A percentile compares a stretch with the other conserved stretches of the same genome.
phyloP scores from a whole-genome alignment of 768 basidiomycete genomes.

The Amanita pseudoporphyria region DNA sequence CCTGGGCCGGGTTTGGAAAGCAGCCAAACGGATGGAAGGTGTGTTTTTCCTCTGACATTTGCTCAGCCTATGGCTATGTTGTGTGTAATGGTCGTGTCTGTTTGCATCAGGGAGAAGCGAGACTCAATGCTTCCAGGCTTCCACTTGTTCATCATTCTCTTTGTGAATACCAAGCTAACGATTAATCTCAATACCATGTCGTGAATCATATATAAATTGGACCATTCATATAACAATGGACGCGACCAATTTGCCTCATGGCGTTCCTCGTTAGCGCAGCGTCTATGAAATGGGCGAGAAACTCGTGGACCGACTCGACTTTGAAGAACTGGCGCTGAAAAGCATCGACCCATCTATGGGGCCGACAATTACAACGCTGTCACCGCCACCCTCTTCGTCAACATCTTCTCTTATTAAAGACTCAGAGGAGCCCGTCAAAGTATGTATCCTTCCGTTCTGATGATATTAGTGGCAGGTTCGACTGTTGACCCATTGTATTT shows the following conservation, averaged over 20 bases:
- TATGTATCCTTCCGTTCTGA: not conserved
- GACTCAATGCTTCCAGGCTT: no score
- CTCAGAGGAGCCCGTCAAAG: not conserved
- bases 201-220: no score
- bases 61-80: no score
- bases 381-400: conserved; percentile 10
- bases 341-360: conserved; percentile 61
- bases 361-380: conserved; percentile 32
- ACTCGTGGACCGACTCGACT: conserved; percentile 62
- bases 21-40: conserved; percentile 72
- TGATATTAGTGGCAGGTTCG: no score
- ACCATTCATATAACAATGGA: not conserved
- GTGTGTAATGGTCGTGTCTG: no score
- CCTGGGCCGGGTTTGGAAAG: conserved; percentile 64
- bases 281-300: conserved; percentile 59
- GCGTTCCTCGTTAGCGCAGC: conserved; percentile 25
- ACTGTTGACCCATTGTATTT: not conserved
- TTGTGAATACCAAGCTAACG: not conserved
- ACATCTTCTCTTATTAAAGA: not conserved
- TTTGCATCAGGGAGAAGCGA: no score
- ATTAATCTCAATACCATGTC: not conserved
- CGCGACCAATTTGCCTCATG: not conserved
- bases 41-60: conserved; percentile 15
- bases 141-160: no score
- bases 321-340: conserved; percentile 73